Conservation (phyloP, 768 basidiomycete genomes). For the Clathrus columnatus region DNA sequence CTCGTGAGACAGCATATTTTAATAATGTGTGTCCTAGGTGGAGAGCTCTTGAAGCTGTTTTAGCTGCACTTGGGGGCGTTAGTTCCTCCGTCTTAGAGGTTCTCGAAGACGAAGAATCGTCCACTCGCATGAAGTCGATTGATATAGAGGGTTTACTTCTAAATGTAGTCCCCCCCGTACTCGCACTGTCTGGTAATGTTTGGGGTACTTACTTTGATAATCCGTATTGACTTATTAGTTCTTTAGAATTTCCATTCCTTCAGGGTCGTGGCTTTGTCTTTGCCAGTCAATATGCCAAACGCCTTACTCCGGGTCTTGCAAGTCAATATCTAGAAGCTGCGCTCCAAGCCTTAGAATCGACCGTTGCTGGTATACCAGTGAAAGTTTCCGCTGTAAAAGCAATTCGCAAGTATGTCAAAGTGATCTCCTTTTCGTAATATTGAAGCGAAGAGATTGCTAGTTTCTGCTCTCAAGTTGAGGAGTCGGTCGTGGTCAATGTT, state of each 20-base stretch:
- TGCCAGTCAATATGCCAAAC: constrained; percentile 76
- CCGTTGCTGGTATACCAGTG: constrained; percentile 68
- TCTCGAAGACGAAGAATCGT: constrained; percentile 65
- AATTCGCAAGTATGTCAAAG: constrained; percentile 67
- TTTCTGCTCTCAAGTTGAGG: constrained; percentile 60
- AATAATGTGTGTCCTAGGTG: constrained; percentile 49
- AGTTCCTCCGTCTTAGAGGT: constrained; percentile 68
- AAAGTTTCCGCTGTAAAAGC: constrained; percentile 94
- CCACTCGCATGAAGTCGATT: constrained; percentile 54
- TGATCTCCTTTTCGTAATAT: not conserved
- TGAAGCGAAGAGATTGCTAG: constrained; percentile 27
- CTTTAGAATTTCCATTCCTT: constrained; percentile 76
- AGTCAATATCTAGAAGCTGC: constrained; percentile 85
- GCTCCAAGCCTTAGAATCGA: constrained; percentile 72
- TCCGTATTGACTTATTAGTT: not conserved
- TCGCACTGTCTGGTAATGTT: constrained; percentile 64
- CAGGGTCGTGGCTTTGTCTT: constrained; percentile 95
- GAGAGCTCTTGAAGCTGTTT: constrained; percentile 79
- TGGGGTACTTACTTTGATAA: constrained; percentile 16
- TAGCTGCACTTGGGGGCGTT: constrained; percentile 76
- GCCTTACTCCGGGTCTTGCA: constrained; percentile 63
- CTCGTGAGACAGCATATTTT: not conserved
- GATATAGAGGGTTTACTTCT: constrained; percentile 71
- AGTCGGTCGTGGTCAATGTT: constrained; percentile 50
- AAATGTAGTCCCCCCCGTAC: constrained; percentile 68